Conservation (phyloP, 83 land plant species). For the Picea engelmannii region DNA sequence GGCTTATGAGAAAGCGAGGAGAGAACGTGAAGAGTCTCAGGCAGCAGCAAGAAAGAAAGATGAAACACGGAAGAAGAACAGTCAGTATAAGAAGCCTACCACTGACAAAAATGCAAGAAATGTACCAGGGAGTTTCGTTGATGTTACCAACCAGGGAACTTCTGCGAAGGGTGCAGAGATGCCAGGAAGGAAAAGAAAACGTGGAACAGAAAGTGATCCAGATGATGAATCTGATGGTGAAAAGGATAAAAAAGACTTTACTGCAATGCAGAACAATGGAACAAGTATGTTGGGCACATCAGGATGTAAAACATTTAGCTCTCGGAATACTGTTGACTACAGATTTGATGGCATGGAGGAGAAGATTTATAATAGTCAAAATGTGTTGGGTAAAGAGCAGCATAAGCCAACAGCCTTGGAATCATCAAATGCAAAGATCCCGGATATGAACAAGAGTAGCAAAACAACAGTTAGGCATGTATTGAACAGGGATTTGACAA, state of each 20-base stretch:
- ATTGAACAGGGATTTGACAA: slow-evolving; percentile 11
- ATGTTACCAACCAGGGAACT: background rate
- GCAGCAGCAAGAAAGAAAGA: slow-evolving; percentile 55
- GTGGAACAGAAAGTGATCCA: slow-evolving; percentile 5
- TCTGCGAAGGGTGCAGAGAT: background rate
- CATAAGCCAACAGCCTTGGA: slow-evolving; percentile 5
- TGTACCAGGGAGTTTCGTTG: background rate
- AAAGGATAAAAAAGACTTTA: background rate
- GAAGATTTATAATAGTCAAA: background rate
- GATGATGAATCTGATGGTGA: background rate
- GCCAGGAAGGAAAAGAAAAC: slow-evolving; percentile 12
- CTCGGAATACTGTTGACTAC: background rate
- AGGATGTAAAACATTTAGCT: background rate
- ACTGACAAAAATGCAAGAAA: slow-evolving; percentile 5
- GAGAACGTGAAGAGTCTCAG: slow-evolving; percentile 61
- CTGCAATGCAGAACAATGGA: background rate
- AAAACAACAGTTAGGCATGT: background rate
- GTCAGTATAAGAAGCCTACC: background rate
- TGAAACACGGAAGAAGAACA: slow-evolving; percentile 29
- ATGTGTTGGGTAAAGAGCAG: slow-evolving; percentile 1
- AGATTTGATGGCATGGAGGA: background rate
- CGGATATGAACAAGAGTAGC: background rate
- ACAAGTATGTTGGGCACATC: background rate
- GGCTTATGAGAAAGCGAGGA: slow-evolving; percentile 49
- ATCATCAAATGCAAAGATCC: background rate